Conservation (phyloP, 805 yeast species). For the Wickerhamiella dianesei region DNA sequence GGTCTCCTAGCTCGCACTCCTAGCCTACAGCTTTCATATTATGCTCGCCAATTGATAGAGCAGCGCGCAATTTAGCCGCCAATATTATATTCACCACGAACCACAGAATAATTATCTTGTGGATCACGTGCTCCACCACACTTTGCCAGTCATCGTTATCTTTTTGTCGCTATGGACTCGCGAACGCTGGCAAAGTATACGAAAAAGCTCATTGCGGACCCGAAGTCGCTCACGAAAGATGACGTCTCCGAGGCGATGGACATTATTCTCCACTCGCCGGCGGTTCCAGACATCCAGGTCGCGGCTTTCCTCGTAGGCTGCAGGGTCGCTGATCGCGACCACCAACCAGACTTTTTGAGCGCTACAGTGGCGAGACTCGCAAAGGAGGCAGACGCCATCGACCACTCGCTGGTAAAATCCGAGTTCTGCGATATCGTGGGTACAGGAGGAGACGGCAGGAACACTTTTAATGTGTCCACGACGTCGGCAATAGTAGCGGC, state of each 20-base stretch:
- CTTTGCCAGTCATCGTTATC: no score
- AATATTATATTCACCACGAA: no score
- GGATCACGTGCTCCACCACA: no score
- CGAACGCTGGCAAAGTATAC: conserved; percentile 39
- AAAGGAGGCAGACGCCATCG: conserved; percentile 29
- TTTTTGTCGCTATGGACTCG: background rate
- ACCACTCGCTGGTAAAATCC: conserved; percentile 15
- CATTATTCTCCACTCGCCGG: conserved; percentile 25
- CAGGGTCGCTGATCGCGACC: conserved; percentile 62
- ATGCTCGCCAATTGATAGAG: no score
- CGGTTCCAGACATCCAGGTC: conserved; percentile 54
- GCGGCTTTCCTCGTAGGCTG: conserved; percentile 70
- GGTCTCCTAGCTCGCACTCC: no score
- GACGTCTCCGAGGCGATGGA: conserved; percentile 56
- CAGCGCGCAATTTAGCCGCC: no score
- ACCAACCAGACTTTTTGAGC: conserved; percentile 67
- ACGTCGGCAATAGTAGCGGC: conserved; percentile 90
- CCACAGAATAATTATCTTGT: no score
- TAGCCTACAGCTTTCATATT: no score
- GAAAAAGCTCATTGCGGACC: conserved; percentile 45
- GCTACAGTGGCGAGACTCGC: conserved; percentile 70
- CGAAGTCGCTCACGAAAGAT: conserved; percentile 47
- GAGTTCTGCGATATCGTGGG: conserved; percentile 86
- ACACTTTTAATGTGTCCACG: conserved; percentile 92
- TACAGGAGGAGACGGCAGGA: conserved; percentile 97